Evolutionary conservation across 2,329 filamentous ascomycete species (phyloP), one percentile per base, ranked within the genome.

Genomic region (Alternaria triticina): DNA sequence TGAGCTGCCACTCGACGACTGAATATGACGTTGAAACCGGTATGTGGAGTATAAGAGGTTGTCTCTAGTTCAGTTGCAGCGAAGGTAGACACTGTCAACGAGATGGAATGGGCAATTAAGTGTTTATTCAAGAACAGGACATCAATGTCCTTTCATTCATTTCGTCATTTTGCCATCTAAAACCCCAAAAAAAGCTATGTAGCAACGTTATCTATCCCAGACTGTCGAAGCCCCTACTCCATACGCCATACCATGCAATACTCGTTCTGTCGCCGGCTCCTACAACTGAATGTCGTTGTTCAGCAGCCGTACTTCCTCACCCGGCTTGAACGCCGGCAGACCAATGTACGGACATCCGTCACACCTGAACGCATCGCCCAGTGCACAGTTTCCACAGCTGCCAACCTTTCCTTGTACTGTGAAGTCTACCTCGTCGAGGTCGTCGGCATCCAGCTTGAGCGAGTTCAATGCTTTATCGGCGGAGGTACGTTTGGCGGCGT

Each of bases 361-460:
- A 68, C 86, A 88, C 20, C 86, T 78, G 75, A 86, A 87, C 0
- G 96, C 95, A 80, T 98, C 95, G 54, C 96, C 96, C 15, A 99
- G 86, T 27, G 94, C 91, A 81, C 96, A 98, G 82, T 95, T 97
- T 27, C 93, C 93, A 80, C 96, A 99, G 17, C 92, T 96, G 58
- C 96, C 95, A 6, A 95, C 92, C 84, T 97, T 98, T 72, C 96
- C 96, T 81, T 97, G 87, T n/a, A 98, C 93, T 1, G 96, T 99
- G 77, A 99, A 98, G 81, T 99, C 96, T 9, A 98, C 86, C 80
- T 98, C 95, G 55, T 88, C 89, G 52, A 99, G 69, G 77, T 99
- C 96, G 73, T 93, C 90, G 1, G 88, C 84, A 54, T 86, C 88
- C 55, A 97, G 85, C 81, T 91, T 92, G 66, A 93, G 83, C 20